phyloP scores from a whole-genome alignment of 2,329 filamentous ascomycete species.

The Fusarium lyarnte region DNA sequence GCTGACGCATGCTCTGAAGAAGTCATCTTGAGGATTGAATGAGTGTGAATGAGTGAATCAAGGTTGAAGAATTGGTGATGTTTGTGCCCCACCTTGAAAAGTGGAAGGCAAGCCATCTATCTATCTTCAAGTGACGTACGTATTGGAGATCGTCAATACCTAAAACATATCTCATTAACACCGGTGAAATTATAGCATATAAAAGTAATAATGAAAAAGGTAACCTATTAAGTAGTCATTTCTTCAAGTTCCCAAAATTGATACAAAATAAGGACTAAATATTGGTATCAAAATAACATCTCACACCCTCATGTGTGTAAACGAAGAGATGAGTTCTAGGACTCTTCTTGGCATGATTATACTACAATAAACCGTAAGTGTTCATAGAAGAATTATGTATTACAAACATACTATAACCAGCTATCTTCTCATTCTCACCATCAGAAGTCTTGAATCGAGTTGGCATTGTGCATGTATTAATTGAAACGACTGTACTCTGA shows the following conservation, averaged over 20 bases:
- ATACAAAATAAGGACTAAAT: too few relatives aligned
- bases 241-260: too few relatives aligned
- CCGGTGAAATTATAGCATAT: not conserved
- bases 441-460: not conserved
- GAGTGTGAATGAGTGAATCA: not conserved
- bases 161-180: not conserved
- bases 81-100: constrained; percentile 30
- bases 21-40: constrained; percentile 13
- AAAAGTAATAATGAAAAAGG: too few relatives aligned
- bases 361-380: accelerated
- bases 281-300: not conserved
- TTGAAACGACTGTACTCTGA: not conserved
- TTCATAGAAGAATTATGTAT: not conserved
- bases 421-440: not conserved
- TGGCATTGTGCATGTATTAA: not conserved
- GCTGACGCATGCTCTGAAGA: constrained; percentile 35
- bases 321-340: not conserved
- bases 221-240: too few relatives aligned
- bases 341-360: too few relatives aligned
- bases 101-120: constrained; percentile 20
- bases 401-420: not conserved
- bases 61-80: not conserved
- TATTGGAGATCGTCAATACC: not conserved
- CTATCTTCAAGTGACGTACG: constrained; percentile 13
- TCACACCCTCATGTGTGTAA: not conserved